Evolutionary conservation across 2,329 filamentous ascomycete genomes (phyloP).

Genomic region (Claviceps sp.): DNA sequence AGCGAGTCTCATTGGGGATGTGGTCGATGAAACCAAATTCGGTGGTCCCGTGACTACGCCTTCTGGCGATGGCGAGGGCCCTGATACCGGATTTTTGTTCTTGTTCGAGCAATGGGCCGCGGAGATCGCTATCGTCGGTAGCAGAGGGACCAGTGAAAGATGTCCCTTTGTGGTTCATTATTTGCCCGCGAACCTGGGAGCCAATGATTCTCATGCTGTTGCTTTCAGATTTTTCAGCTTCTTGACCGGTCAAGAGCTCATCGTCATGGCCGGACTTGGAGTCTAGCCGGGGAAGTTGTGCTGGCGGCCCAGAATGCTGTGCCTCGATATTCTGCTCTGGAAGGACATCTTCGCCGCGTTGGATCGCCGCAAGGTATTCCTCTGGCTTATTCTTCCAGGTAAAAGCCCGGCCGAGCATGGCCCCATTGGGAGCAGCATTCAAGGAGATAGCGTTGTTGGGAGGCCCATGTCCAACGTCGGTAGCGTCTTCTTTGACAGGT

Average conservation of each 20-base stretch:
- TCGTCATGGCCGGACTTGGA: conserved; percentile 14
- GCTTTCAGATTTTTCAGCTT: conserved; percentile 14
- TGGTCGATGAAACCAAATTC: conserved; percentile 16
- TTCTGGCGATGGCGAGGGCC: conserved; percentile 43
- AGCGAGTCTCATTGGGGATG: conserved; percentile 42
- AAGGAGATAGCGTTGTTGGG: conserved; percentile 4
- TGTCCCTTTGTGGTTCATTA: conserved; percentile 26
- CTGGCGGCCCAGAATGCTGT: conserved; percentile 15
- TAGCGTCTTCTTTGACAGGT: conserved; percentile 35
- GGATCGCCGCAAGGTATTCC: conserved; percentile 36
- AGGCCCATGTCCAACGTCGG: conserved; percentile 18
- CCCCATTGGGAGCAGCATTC: conserved; percentile 10
- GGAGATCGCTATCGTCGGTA: conserved; percentile 45
- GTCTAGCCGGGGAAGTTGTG: conserved; percentile 11
- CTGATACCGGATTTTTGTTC: conserved; percentile 30
- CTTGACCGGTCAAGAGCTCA: conserved; percentile 11
- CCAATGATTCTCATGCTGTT: conserved; percentile 17
- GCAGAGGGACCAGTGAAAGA: conserved; percentile 46
- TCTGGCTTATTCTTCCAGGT: conserved; percentile 53
- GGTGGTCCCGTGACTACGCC: conserved; percentile 40
- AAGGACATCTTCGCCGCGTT: conserved; percentile 20
- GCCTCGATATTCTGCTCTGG: conserved; percentile 13
- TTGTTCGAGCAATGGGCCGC: conserved; percentile 36
- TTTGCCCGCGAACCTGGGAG: conserved; percentile 29
- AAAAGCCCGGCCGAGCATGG: conserved; percentile 35